Evolutionary conservation across 805 yeast species (phyloP).

Genomic region (Yarrowia sp.): DNA sequence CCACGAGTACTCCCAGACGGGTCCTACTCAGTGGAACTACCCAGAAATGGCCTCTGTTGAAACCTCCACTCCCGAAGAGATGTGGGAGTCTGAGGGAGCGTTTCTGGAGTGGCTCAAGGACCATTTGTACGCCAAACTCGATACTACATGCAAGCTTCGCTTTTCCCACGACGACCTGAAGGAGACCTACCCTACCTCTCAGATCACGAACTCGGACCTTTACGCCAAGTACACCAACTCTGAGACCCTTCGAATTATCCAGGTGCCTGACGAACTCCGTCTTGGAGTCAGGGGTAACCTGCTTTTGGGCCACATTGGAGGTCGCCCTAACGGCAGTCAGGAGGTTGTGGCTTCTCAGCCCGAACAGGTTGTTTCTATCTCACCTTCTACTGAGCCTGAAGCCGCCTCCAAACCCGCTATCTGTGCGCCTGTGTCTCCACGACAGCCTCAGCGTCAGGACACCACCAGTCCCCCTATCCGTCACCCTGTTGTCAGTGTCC

Average conservation of each 20-base stretch:
- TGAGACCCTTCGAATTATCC: not conserved
- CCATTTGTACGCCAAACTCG: not conserved
- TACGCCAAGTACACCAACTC: not conserved
- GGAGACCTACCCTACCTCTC: not conserved
- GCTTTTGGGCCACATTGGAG: not conserved
- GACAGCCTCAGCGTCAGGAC: not conserved
- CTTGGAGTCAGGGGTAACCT: not conserved
- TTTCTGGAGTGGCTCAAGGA: not conserved
- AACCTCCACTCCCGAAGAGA: not conserved
- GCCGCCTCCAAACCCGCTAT: too few relatives aligned
- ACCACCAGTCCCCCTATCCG: not conserved
- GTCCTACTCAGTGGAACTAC: not conserved
- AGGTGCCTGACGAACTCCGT: not conserved
- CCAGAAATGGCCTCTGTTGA: not conserved
- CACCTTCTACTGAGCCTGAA: too few relatives aligned
- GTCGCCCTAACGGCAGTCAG: not conserved
- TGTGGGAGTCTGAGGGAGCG: not conserved
- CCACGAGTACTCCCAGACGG: not conserved
- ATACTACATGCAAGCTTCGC: not conserved
- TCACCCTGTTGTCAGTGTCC: not conserved
- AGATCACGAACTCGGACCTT: not conserved
- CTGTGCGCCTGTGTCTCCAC: not conserved
- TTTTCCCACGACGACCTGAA: not conserved
- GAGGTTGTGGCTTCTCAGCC: too few relatives aligned
- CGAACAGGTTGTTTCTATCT: too few relatives aligned